Evolutionary conservation across 1,284 basidiomycete genomes (phyloP), one percentile per base, ranked within the genome.

Genomic region (Melampsora larici-populina): DNA sequence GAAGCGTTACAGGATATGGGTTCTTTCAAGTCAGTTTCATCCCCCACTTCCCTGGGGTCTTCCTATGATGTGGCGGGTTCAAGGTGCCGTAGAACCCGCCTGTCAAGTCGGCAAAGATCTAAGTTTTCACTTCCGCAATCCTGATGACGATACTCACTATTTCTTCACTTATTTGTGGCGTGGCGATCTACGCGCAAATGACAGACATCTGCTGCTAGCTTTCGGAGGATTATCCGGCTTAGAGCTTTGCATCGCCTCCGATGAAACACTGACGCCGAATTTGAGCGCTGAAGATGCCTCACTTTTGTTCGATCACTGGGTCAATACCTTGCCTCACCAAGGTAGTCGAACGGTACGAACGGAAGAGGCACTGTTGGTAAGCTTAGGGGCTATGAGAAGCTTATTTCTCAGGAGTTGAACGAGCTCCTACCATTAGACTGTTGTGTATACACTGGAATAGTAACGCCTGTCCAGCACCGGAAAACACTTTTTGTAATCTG

Each of bases 251-350:
- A 74, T 84, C 18, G 83, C 81, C 0, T 80, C 81, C 40, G 83
- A 84, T 63, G 68, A 79, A 36, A 81, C 82, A 49, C 55, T 75
- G 29, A 80, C 78, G 5, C 81, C 83, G 46, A 78, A 80, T 36
- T 65, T 83, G 51, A 79, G 79, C 24, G 78, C 82, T 33, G 79
- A 83, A 40, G 79, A 81, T 13, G 82, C 83, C 0, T 70, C 78
- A 31, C 73, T 81, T 36, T 77, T 83, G n/a, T 84, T 83, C 36
- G 83, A 84, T 72, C 78, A 80, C 15, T 84, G 83, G 83, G 67
- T 84, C 66, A 83, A 84, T 62, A 81, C 83, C 64, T 80, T 81
- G 5, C 80, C 81, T 33, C 79, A 79, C 11, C 83, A 84, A 79
- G 83, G 83, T 4, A 80, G 79, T 55, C 79, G 83, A 46, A 84